phyloP scores from a whole-genome alignment of 306 rosid species.

The Crotalaria pallida region DNA sequence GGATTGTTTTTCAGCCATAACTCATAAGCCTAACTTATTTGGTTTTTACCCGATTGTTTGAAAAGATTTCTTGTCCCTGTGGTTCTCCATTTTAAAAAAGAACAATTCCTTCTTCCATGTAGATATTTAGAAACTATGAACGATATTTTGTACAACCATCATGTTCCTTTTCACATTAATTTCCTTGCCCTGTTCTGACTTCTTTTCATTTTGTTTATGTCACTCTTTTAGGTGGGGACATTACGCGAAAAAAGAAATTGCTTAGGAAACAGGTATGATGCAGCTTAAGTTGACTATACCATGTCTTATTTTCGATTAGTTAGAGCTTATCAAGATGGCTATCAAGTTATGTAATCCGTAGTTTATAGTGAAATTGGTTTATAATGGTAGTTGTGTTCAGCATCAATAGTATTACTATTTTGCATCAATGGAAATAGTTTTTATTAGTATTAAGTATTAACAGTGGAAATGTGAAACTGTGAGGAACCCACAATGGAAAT shows the following conservation, averaged over 20 bases:
- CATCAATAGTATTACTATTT: not conserved
- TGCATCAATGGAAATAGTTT: not conserved
- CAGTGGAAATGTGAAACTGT: not conserved
- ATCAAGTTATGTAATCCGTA: not conserved
- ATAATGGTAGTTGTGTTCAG: not conserved
- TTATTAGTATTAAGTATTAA: not conserved
- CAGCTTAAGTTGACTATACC: not conserved
- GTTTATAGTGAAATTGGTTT: not conserved
- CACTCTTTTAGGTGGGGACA: slow-evolving; percentile 68
- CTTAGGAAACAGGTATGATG: slow-evolving; percentile 74
- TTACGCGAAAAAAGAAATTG: slow-evolving; percentile 80
- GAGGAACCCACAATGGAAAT: too few relatives aligned
- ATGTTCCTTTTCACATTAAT: not conserved
- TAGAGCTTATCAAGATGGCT: not conserved
- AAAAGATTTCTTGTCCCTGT: slow-evolving; percentile 1
- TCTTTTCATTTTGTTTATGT: not conserved
- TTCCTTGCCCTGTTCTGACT: slow-evolving; percentile 7
- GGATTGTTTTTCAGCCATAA: not conserved
- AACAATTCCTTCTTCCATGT: not conserved
- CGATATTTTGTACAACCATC: not conserved
- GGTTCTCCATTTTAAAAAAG: slow-evolving; percentile 5
- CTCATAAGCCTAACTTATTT: not conserved
- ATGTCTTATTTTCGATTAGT: not conserved
- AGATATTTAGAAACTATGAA: slow-evolving; percentile 18
- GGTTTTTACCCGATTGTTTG: not conserved